phyloP scores from a whole-genome alignment of 2,329 filamentous ascomycete species.

The Alternaria metachromatica region DNA sequence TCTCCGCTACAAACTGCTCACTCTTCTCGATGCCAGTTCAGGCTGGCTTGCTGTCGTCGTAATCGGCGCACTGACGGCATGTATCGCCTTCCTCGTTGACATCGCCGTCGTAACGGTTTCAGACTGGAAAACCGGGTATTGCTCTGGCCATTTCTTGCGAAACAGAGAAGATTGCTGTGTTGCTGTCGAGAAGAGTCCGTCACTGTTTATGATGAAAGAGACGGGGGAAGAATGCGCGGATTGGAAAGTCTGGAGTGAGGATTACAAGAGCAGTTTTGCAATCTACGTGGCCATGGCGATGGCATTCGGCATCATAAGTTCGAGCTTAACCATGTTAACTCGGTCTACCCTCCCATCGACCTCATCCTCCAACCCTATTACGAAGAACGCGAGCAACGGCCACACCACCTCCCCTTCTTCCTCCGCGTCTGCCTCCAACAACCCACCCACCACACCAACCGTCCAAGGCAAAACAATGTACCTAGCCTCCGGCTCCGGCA shows the following conservation, averaged over 20 bases:
- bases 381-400: background rate
- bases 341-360: conserved; percentile 57
- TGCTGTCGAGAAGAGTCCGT: conserved; percentile 24
- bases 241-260: conserved; percentile 55
- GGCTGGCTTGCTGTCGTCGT: conserved; percentile 64
- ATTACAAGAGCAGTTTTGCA: conserved; percentile 53
- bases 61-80: conserved; percentile 62
- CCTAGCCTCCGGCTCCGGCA: conserved; percentile 65
- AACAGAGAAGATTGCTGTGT: conserved; percentile 60
- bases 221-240: conserved; percentile 41
- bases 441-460: conserved; percentile 9
- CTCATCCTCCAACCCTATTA: conserved; percentile 20
- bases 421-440: background rate
- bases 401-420: conserved; percentile 19
- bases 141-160: conserved; percentile 53
- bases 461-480: conserved; percentile 61
- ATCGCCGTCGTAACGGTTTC: conserved; percentile 61
- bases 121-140: conserved; percentile 66
- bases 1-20: conserved; percentile 50
- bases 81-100: conserved; percentile 63
- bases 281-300: conserved; percentile 60
- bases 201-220: background rate
- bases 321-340: conserved; percentile 58
- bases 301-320: conserved; percentile 58
- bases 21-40: conserved; percentile 58